phyloP scores from a whole-genome alignment of 306 rosid species.

The Rosa multiflora region DNA sequence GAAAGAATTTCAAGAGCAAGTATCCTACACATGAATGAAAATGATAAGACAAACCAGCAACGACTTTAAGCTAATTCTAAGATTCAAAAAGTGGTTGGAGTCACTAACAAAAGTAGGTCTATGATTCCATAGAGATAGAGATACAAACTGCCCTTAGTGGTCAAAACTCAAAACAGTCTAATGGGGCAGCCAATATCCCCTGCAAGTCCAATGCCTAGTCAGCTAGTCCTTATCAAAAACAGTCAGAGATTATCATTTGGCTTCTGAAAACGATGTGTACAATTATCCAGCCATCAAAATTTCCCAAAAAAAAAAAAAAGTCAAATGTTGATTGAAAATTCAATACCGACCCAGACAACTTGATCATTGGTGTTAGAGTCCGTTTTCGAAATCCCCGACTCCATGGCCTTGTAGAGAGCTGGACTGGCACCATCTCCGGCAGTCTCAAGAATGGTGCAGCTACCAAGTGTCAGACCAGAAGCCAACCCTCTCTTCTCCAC shows the following conservation, averaged over 20 bases:
- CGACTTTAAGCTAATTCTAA: not conserved
- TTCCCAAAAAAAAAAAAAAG: not conserved
- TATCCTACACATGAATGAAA: not conserved
- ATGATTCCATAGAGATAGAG: not conserved
- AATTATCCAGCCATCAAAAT: not conserved
- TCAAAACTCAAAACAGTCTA: not conserved
- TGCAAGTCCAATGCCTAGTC: not conserved
- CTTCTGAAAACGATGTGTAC: not conserved
- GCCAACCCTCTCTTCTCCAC: constrained; percentile 68
- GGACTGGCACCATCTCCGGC: constrained; percentile 71
- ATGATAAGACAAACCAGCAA: not conserved
- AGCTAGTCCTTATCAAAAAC: not conserved
- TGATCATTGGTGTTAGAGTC: constrained; percentile 39
- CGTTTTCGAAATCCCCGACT: constrained; percentile 43
- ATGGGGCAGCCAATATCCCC: constrained; percentile 11
- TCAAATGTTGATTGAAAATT: not conserved
- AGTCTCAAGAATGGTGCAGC: constrained; percentile 64
- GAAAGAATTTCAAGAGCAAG: not conserved
- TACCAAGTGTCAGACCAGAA: constrained; percentile 73
- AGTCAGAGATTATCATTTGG: not conserved
- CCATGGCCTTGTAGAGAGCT: constrained; percentile 51
- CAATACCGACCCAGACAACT: constrained; percentile 73
- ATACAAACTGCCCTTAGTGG: not conserved
- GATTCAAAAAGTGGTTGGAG: not conserved
- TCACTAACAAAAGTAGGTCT: not conserved